A percentile compares a stretch with the other conserved stretches of the same genome.
Evolutionary conservation across 139 green algal genomes (phyloP).

Genomic region (Chlorella ohadii): DNA sequence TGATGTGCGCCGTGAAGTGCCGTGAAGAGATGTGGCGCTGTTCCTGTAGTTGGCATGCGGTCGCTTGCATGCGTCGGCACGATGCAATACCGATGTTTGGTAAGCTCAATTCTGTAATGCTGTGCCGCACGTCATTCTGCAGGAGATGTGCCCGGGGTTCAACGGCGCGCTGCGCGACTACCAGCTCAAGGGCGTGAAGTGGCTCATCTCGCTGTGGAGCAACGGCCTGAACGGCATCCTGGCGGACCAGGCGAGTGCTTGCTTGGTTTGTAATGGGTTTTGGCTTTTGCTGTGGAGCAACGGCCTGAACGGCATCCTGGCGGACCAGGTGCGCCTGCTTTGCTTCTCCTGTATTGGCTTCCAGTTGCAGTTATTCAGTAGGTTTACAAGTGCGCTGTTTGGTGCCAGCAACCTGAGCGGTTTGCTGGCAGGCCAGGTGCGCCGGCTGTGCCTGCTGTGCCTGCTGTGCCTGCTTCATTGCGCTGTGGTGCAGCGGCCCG

Average conservation of each 20-base stretch:
- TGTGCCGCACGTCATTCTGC: no score
- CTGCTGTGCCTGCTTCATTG: not conserved
- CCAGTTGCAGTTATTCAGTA: no score
- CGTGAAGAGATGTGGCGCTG: no score
- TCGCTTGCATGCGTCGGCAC: no score
- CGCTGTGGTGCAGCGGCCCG: no score
- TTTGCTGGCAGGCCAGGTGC: constrained; percentile 93
- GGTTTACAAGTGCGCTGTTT: no score
- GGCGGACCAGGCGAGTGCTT: constrained; percentile 97
- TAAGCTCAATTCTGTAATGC: no score
- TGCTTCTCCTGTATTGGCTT: not conserved
- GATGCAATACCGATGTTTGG: no score
- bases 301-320: constrained; percentile 94
- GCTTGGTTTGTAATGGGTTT: no score
- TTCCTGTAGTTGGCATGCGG: no score
- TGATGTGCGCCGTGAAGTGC: no score
- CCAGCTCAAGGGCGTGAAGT: constrained; percentile 92
- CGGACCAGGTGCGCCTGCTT: constrained; percentile 77
- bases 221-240: constrained; percentile 97
- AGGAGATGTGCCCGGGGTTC: constrained; percentile 88
- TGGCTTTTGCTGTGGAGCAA: constrained; percentile 93
- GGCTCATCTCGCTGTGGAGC: constrained; percentile 90
- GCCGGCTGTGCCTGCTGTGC: not conserved
- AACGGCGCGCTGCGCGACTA: constrained; percentile 83
- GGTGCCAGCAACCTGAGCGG: constrained; percentile 96